Base-by-base conservation (phyloP, 2,329 filamentous ascomycete genomes). In the Xylaria sp. region DNA sequence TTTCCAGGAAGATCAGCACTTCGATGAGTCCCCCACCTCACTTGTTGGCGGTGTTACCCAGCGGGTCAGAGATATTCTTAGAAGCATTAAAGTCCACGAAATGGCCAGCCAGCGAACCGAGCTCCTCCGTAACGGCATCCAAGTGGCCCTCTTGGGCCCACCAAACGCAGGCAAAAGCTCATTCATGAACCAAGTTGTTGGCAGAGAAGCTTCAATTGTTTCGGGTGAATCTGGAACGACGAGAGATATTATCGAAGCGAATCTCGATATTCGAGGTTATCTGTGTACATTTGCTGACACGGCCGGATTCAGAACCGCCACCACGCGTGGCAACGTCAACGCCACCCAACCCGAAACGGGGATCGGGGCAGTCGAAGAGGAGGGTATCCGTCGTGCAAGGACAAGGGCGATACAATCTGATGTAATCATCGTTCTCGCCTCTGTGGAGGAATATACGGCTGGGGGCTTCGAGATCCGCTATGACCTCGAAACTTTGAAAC, bases 131-230 rank as follows among this genome's bases (percentile, higher is more conserved):
- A 92, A 89, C 74, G 96, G 96, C 1, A 97, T 99, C 72, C 89
- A 88, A 65, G 89, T 99, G 67, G 93, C 95, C 1, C 84, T 99
- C 3, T 83, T 99, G 0, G 96, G 96, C 0, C 93, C 94, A 6
- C 96, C 96, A 0, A 99, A 99, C 76, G 94, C 91, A 0, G 96
- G 96, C 15, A 99, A 99, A 80, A 97, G 94, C 79, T 97, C 94
- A 15, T 81, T 99, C 68, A 88, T 99, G 80, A 99, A 99, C 77
- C 84, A 90, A 26, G 87, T 99, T 59, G 93, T 97, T 3, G 95
- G 96, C 0, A 86, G 94, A 61, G 95, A 98, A 78, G 96, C 96
- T 2, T 97, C 94, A 3, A 99, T 99, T 74, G 96, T 99, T 7
- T 97, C 94, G 53, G 87, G 89, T 0, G 94, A 98, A 81, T 94